phyloP scores from a whole-genome alignment of 176 grass and related monocot species.

The Areca catechu region DNA sequence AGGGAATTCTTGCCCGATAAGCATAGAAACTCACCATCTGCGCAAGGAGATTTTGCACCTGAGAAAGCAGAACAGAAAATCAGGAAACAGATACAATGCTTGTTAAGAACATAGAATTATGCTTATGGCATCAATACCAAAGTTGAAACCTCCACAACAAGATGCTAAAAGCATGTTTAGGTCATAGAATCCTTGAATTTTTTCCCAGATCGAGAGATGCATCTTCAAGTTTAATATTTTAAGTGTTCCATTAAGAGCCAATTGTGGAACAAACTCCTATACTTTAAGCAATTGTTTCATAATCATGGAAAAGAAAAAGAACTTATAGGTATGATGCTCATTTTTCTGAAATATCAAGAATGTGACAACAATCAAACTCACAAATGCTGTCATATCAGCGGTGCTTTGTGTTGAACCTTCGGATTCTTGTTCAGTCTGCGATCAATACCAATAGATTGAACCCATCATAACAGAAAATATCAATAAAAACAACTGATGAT shows the following conservation, averaged over 20 bases:
- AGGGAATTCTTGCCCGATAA: conserved; percentile 10
- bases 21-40: conserved; percentile 59
- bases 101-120: too few relatives aligned
- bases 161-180: too few relatives aligned
- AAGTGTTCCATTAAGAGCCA: background rate
- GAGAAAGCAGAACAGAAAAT: conserved; percentile 20
- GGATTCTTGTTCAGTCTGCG: conserved; percentile 45
- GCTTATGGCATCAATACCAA: background rate
- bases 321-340: background rate
- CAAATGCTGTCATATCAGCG: conserved; percentile 73
- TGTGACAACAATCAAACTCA: conserved; percentile 21
- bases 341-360: background rate
- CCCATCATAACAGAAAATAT: too few relatives aligned
- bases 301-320: background rate
- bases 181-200: too few relatives aligned
- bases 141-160: background rate
- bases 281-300: background rate
- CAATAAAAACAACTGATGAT: too few relatives aligned
- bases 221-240: too few relatives aligned
- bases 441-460: background rate
- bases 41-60: conserved; percentile 89
- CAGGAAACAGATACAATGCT: background rate
- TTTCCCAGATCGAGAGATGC: too few relatives aligned
- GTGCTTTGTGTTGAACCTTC: conserved; percentile 59
- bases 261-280: background rate